Conservation (phyloP, 176 grass and related monocot species). For the Zoysia pacifica region DNA sequence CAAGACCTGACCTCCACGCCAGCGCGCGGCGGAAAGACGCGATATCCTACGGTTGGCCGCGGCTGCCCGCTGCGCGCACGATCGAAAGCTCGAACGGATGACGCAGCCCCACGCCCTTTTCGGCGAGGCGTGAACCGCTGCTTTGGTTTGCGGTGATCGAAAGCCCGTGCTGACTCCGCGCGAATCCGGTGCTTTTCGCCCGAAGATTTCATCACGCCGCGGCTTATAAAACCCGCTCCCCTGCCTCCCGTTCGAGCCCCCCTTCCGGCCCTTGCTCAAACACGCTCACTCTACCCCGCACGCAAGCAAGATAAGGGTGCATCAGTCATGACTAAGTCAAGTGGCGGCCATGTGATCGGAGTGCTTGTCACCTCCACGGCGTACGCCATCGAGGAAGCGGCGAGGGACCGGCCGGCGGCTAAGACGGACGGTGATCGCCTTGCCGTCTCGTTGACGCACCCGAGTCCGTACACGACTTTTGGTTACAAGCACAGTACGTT, state of each 20-base stretch:
- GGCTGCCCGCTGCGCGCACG: constrained; percentile 32
- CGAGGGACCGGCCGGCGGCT: constrained; percentile 2
- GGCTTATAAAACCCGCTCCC: constrained; percentile 40
- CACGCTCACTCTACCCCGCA: background rate
- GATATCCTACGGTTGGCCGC: constrained; percentile 36
- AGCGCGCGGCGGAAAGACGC: constrained; percentile 32
- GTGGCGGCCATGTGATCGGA: constrained; percentile 55
- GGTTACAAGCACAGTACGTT: constrained; percentile 51
- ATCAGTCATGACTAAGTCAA: constrained; percentile 43
- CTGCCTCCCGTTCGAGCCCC: background rate
- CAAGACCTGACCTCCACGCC: background rate
- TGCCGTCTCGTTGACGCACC: constrained; percentile 46
- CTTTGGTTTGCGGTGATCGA: constrained; percentile 39
- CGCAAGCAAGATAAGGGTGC: background rate
- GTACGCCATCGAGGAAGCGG: constrained; percentile 53
- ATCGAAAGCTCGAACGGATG: constrained; percentile 33
- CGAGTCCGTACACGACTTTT: constrained; percentile 45
- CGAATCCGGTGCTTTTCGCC: constrained; percentile 18
- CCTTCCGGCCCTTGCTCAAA: constrained; percentile 22
- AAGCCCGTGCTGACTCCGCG: constrained; percentile 53
- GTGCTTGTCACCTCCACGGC: constrained; percentile 58
- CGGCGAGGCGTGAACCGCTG: constrained; percentile 35
- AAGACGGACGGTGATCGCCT: constrained; percentile 37
- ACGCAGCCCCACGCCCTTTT: constrained; percentile 49
- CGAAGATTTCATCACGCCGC: constrained; percentile 44